Evolutionary conservation across 192 early-diverging fungal species (phyloP), one percentile per base, ranked within the genome.

Genomic region (Linnemannia schmuckeri): DNA sequence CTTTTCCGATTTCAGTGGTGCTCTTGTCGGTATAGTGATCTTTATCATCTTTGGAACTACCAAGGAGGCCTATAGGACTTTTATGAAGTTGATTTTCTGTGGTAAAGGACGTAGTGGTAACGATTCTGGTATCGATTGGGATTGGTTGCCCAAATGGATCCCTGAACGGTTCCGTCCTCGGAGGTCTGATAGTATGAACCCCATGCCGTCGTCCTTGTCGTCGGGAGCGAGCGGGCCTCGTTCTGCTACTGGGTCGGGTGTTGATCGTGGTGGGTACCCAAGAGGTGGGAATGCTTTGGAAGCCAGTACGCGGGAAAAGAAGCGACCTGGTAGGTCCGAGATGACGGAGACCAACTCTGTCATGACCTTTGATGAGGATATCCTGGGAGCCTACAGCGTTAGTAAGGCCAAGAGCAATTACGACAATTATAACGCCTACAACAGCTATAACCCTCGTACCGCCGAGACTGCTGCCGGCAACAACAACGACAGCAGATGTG

Each of bases 41-140:
- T 87, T 87, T 54, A 13, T 77, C 30, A 69, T 81, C 24, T 87
- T 81, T 72, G 85, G 85, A 37, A 81, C 85, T 0, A 87, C 85
- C 20, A 55, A 33, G 24, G 80, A 81, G 15, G 72, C 85, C 0
- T 30, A 75, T 42, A 12, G 52, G 0, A 78, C 85, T 17, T 33
- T 66, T 15, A 61, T 75, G 71, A 66, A 42, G 8, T 4, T 72
- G 1, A 27, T 78, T 4, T 20, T 0, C 61, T 66, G 61, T 33
- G 12, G 61, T 30, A 66, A 12, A 33, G 61, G 2, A 9, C 22
- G 57, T 66, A 33, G 9, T 33, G 61, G 30, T 66, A 10, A 10
- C 13, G 13, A 12, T 66, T 9, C 30, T 33, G 61, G 27, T 15
- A 33, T 2, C 10, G 61, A 27, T 66, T 66, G 61, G 61, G 61